phyloP scores from a whole-genome alignment of 2,329 filamentous ascomycete species.

The Magnaporthiopsis rhizophila region DNA sequence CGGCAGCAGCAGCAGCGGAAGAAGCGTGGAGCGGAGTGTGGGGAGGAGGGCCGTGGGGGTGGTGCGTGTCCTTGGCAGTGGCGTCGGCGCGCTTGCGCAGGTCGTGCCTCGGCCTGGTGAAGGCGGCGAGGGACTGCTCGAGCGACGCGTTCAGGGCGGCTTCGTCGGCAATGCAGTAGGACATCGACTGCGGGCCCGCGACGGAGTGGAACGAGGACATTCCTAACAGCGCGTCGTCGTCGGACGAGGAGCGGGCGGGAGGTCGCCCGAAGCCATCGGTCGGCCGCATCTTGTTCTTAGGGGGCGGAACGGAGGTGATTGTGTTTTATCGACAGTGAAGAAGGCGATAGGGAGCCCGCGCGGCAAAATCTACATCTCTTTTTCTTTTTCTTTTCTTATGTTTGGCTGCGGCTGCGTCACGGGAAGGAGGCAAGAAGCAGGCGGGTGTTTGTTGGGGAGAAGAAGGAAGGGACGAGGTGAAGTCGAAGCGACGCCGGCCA shows the following conservation, averaged over 20 bases:
- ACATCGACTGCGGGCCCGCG: conserved; percentile 33
- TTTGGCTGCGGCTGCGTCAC: too few relatives aligned
- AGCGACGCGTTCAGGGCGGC: conserved; percentile 33
- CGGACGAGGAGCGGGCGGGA: conserved; percentile 29
- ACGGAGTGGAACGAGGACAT: conserved; percentile 18
- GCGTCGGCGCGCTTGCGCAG: neutral
- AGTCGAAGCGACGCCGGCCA: too few relatives aligned
- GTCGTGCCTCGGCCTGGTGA: conserved; percentile 4
- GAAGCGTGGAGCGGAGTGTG: neutral
- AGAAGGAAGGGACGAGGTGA: too few relatives aligned
- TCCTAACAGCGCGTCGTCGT: conserved; percentile 20
- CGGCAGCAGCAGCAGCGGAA: too few relatives aligned
- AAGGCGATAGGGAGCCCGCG: too few relatives aligned
- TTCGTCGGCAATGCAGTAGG: conserved; percentile 42
- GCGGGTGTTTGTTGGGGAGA: too few relatives aligned
- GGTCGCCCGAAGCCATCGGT: conserved; percentile 32
- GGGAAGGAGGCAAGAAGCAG: too few relatives aligned
- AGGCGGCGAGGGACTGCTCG: conserved; percentile 17
- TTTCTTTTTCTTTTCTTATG: too few relatives aligned
- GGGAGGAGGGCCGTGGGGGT: neutral
- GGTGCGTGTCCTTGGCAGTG: conserved; percentile 11
- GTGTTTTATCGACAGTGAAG: neutral
- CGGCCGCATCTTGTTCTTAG: conserved; percentile 31
- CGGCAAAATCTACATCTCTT: neutral
- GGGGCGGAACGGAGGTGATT: neutral